A percentile compares a stretch with the other conserved stretches of the same genome.
These are phyloP conservation scores for Pharus latifolius DNA, from an alignment of 176 grass and related monocot genomes.

Conservation along the genomic window DNA sequence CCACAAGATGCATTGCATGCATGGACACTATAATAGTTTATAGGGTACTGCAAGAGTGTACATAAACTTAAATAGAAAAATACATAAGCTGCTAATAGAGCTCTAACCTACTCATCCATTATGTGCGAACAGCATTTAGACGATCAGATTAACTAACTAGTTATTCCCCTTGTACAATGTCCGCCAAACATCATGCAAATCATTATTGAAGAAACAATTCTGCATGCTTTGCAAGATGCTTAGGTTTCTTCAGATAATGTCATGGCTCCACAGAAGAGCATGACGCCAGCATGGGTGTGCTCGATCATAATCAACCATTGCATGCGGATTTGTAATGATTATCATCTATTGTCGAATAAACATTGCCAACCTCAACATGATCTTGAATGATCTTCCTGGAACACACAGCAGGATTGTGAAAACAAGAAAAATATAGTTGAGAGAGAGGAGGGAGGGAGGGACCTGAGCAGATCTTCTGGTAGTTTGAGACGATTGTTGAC, in stretches of 20 bases:
- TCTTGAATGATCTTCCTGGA: slow-evolving; percentile 35
- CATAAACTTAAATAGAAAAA: too few relatives aligned
- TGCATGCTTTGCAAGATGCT: background rate
- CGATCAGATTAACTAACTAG: slow-evolving; percentile 7
- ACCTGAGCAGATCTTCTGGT: slow-evolving; percentile 43
- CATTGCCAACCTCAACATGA: slow-evolving; percentile 39
- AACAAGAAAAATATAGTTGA: background rate
- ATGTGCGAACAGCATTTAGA: background rate
- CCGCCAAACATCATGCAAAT: background rate
- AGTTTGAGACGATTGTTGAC: slow-evolving; percentile 36
- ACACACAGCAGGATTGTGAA: slow-evolving; percentile 2
- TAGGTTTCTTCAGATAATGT: background rate
- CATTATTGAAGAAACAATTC: background rate
- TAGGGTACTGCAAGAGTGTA: background rate
- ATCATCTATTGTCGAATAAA: slow-evolving; percentile 92
- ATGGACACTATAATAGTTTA: too few relatives aligned
- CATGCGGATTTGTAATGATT: slow-evolving; percentile 54
- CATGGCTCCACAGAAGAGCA: background rate
- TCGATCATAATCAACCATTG: slow-evolving; percentile 52
- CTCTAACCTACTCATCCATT: background rate
- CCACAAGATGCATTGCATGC: too few relatives aligned
- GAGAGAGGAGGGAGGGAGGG: background rate
- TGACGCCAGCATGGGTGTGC: background rate
- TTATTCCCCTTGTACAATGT: background rate
- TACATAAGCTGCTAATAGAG: background rate